Percentiles rank a stretch among this genome's conserved stretches.
Conservation (phyloP, 768 basidiomycete species). For the Hysterangium stoloniferum region DNA sequence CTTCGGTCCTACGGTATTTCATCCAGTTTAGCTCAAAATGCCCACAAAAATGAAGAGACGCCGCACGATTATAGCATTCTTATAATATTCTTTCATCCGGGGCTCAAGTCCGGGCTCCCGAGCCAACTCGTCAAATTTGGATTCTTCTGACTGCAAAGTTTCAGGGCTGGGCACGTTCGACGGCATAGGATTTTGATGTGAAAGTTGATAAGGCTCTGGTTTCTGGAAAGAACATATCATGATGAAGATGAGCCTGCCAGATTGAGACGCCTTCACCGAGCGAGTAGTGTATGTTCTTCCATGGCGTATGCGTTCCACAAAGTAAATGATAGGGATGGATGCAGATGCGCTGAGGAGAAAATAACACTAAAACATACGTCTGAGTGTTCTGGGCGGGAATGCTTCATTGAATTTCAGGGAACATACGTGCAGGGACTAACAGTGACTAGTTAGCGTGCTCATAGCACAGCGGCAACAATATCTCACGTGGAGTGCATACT, state of each 20-base stretch:
- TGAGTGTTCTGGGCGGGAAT: too few species aligned
- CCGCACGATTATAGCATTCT: constrained; percentile 18
- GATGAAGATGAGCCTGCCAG: constrained; percentile 46
- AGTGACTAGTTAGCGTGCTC: constrained; percentile 2
- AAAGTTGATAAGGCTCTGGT: constrained; percentile 69
- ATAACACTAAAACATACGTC: constrained; percentile 51
- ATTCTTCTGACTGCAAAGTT: constrained; percentile 36
- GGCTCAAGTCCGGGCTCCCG: constrained; percentile 19
- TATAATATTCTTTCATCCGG: background rate
- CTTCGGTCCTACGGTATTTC: constrained; percentile 46
- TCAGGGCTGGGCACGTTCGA: constrained; percentile 37
- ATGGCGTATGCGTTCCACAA: constrained; percentile 66
- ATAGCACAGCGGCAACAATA: background rate
- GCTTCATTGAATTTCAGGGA: background rate
- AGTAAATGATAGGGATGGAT: constrained; percentile 67
- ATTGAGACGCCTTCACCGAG: constrained; percentile 42
- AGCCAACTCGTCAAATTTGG: constrained; percentile 47
- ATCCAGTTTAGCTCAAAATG: constrained; percentile 22
- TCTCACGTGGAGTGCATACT: constrained; percentile 66
- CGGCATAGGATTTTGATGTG: constrained; percentile 64
- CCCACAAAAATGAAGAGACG: background rate
- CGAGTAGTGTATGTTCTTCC: constrained; percentile 69
- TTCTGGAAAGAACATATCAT: constrained; percentile 78
- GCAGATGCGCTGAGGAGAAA: constrained; percentile 72
- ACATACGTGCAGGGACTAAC: constrained; percentile 65